Conservation (phyloP, 2,329 filamentous ascomycete genomes). For the Boeremia lycopersici region DNA sequence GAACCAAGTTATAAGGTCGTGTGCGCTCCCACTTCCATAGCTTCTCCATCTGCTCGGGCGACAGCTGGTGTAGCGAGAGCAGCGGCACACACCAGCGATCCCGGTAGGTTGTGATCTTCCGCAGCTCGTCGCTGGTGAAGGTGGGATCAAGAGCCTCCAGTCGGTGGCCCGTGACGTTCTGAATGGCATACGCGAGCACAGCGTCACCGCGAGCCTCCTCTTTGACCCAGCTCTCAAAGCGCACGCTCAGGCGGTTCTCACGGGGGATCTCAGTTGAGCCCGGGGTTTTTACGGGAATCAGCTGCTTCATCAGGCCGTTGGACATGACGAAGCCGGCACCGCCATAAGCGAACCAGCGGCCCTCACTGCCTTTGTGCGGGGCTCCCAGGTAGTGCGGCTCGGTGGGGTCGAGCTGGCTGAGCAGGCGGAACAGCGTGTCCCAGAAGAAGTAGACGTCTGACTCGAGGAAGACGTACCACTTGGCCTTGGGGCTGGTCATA, state of each 20-base stretch:
- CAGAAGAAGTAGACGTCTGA: constrained; percentile 48
- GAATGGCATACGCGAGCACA: constrained; percentile 47
- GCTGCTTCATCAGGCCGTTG: constrained; percentile 58
- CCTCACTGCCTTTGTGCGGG: constrained; percentile 40
- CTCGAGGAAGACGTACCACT: constrained; percentile 50
- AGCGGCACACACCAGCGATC: constrained; percentile 53
- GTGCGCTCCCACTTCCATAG: constrained; percentile 57
- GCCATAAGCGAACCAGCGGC: constrained; percentile 51
- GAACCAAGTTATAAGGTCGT: constrained; percentile 42
- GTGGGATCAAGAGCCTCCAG: constrained; percentile 48
- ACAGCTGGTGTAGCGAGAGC: constrained; percentile 48
- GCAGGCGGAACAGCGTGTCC: constrained; percentile 51
- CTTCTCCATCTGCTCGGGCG: constrained; percentile 55
- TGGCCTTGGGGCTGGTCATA: constrained; percentile 40
- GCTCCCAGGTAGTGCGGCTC: constrained; percentile 50
- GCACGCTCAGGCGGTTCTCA: constrained; percentile 37
- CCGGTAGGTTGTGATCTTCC: constrained; percentile 50
- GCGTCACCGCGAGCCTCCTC: constrained; percentile 55
- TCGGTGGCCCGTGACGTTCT: constrained; percentile 43
- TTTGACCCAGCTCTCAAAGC: constrained; percentile 42
- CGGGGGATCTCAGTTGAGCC: constrained; percentile 36
- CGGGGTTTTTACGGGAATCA: constrained; percentile 42
- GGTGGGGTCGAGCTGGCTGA: constrained; percentile 46
- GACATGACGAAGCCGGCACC: constrained; percentile 55
- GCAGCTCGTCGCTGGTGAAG: constrained; percentile 55